A percentile compares a stretch with the other conserved stretches of the same genome.
These are phyloP conservation scores for Willaertia magna DNA, from an alignment of 208 protist genomes.

Conservation along the genomic window DNA sequence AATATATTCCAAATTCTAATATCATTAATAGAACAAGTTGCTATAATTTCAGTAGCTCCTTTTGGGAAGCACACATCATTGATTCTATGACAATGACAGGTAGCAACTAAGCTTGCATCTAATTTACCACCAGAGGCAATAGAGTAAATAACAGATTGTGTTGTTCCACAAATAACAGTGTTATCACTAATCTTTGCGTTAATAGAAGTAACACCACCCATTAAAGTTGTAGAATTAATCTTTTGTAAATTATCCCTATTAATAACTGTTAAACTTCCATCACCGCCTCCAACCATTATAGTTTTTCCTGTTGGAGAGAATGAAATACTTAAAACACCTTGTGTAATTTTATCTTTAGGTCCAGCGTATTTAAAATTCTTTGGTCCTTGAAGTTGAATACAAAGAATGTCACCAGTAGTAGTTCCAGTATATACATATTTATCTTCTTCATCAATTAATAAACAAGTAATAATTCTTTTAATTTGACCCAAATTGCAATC, in stretches of 20 bases:
- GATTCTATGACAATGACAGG: conserved; percentile 77
- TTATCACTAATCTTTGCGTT: neutral
- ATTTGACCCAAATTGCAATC: conserved; percentile 76
- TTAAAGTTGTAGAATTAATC: conserved; percentile 28
- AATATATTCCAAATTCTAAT: conserved; percentile 84
- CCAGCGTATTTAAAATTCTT: conserved; percentile 73
- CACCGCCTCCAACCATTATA: conserved; percentile 56
- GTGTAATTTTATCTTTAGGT: conserved; percentile 61
- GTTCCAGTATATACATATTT: conserved; percentile 75
- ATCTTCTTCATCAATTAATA: conserved; percentile 28
- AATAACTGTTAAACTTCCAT: conserved; percentile 57
- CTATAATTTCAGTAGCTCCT: conserved; percentile 81
- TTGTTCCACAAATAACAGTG: neutral
- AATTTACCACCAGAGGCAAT: neutral
- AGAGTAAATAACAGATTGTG: neutral
- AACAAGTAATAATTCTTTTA: conserved; percentile 18
- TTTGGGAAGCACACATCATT: conserved; percentile 76
- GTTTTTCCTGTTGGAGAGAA: conserved; percentile 39
- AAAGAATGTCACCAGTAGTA: conserved; percentile 73
- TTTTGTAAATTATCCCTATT: neutral
- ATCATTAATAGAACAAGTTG: conserved; percentile 72
- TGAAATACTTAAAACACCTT: conserved; percentile 57
- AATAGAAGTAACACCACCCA: conserved; percentile 62
- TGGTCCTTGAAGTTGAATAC: conserved; percentile 56
- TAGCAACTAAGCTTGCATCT: conserved; percentile 20